A percentile compares a stretch with the other conserved stretches of the same genome.
These are phyloP conservation scores for Speleostelium caveatum DNA, from an alignment of 78 protist species.

Conservation along the genomic window DNA sequence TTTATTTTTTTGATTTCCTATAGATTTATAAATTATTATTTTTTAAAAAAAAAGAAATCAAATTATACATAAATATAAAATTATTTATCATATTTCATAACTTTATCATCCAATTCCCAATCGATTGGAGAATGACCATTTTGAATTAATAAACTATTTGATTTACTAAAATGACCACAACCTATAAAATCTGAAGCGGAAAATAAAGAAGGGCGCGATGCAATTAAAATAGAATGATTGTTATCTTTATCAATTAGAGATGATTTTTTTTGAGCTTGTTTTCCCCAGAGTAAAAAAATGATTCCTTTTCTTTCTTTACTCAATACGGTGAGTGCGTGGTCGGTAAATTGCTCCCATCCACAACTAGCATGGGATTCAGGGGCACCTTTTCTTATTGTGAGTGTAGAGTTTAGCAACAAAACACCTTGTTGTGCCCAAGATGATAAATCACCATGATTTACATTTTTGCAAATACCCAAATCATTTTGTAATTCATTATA, in stretches of 20 bases:
- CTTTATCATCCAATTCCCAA: constrained; percentile 54
- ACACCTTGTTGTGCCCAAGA: constrained; percentile 95
- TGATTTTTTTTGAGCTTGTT: constrained; percentile 84
- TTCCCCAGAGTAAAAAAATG: constrained; percentile 86
- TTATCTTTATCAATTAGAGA: constrained; percentile 33
- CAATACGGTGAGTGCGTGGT: constrained; percentile 13
- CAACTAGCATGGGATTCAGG: constrained; percentile 49
- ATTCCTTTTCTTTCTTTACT: constrained; percentile 18
- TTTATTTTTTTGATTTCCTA: not conserved
- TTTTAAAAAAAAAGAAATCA: not conserved
- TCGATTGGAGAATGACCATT: constrained; percentile 51
- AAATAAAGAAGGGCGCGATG: constrained; percentile 87
- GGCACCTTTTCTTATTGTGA: constrained; percentile 85
- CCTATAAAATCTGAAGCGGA: constrained; percentile 66
- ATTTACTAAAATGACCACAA: constrained; percentile 69
- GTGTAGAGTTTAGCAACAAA: constrained; percentile 84
- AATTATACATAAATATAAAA: not conserved
- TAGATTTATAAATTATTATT: too few relatives aligned
- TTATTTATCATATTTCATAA: not conserved
- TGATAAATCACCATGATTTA: constrained; percentile 78
- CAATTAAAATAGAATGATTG: constrained; percentile 71
- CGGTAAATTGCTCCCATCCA: constrained; percentile 82
- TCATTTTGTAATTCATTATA: constrained; percentile 83
- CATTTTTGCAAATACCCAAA: constrained; percentile 29
- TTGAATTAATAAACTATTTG: constrained; percentile 59